phyloP scores from a whole-genome alignment of 1,139 yeast genomes.

The Nakaseomyces kungkrabaensis region DNA sequence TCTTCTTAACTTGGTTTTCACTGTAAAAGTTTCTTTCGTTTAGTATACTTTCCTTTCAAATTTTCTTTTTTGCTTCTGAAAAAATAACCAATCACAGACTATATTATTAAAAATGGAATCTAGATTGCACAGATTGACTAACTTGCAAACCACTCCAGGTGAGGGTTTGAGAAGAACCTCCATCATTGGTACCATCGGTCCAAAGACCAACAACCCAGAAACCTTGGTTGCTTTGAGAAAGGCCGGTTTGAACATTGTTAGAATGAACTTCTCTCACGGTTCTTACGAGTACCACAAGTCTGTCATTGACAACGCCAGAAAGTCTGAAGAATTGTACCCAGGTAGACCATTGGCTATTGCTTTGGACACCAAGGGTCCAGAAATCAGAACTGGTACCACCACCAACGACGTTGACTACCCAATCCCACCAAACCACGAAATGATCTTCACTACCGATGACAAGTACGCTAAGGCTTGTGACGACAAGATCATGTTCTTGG shows the following conservation, averaged over 20 bases:
- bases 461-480: constrained; percentile 61
- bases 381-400: constrained; percentile 97
- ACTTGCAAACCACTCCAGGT: constrained; percentile 72
- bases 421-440: constrained; percentile 75
- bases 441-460: constrained; percentile 89
- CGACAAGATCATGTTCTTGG: constrained; percentile 76
- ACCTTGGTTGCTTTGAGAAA: constrained; percentile 79
- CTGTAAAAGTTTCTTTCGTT: too few relatives aligned
- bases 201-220: constrained; percentile 89
- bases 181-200: constrained; percentile 96
- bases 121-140: constrained; percentile 67
- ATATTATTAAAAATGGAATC: constrained; percentile 23
- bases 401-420: constrained; percentile 68
- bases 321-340: constrained; percentile 79
- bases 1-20: too few relatives aligned
- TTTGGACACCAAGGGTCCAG: constrained; percentile 98
- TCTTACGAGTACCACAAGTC: constrained; percentile 93
- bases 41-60: too few relatives aligned
- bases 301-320: constrained; percentile 91
- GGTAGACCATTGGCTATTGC: constrained; percentile 99
- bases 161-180: constrained; percentile 87
- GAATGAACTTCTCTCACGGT: constrained; percentile 99
- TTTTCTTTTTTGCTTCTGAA: too few relatives aligned
- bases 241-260: constrained; percentile 93
- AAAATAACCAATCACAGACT: constrained; percentile 1